These are phyloP conservation scores for Fusarium ambrosium DNA, from an alignment of 2,329 filamentous ascomycete species.

Conservation along the genomic window DNA sequence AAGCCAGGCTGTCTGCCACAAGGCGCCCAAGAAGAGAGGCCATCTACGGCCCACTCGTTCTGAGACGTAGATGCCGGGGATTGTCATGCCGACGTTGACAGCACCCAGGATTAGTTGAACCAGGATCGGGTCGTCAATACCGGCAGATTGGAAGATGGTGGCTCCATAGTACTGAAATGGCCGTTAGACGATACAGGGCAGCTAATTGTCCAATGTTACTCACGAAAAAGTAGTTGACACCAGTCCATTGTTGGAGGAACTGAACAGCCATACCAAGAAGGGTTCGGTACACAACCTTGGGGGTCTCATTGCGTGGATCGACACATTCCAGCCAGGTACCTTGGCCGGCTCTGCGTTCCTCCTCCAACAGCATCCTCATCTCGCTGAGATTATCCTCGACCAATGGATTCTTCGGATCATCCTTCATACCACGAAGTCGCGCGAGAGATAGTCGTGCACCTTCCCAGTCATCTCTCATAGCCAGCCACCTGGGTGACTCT, in stretches of 20 bases:
- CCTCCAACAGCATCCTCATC: slow-evolving; percentile 62
- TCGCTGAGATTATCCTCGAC: slow-evolving; percentile 66
- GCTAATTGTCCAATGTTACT: neutral
- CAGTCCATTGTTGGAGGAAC: slow-evolving; percentile 76
- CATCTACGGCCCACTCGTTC: slow-evolving; percentile 75
- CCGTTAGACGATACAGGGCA: neutral
- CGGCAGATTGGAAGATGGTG: slow-evolving; percentile 75
- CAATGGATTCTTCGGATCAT: slow-evolving; percentile 57
- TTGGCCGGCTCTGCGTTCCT: slow-evolving; percentile 58
- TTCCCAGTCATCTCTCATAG: slow-evolving; percentile 59
- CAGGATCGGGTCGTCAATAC: slow-evolving; percentile 73
- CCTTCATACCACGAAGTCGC: slow-evolving; percentile 63
- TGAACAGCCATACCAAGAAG: slow-evolving; percentile 72
- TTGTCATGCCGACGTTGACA: slow-evolving; percentile 76
- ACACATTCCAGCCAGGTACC: slow-evolving; percentile 71
- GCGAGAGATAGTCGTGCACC: slow-evolving; percentile 63
- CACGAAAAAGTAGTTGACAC: slow-evolving; percentile 62
- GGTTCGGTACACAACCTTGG: slow-evolving; percentile 73
- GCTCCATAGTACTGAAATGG: slow-evolving; percentile 67
- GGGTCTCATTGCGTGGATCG: slow-evolving; percentile 61
- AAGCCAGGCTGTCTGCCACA: slow-evolving; percentile 76
- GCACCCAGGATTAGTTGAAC: slow-evolving; percentile 76
- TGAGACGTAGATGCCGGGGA: slow-evolving; percentile 76
- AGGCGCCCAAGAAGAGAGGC: slow-evolving; percentile 73
- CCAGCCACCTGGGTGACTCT: slow-evolving; percentile 69